These are phyloP conservation scores for Botryotinia calthae DNA, from an alignment of 2,329 filamentous ascomycete species.

Conservation along the genomic window DNA sequence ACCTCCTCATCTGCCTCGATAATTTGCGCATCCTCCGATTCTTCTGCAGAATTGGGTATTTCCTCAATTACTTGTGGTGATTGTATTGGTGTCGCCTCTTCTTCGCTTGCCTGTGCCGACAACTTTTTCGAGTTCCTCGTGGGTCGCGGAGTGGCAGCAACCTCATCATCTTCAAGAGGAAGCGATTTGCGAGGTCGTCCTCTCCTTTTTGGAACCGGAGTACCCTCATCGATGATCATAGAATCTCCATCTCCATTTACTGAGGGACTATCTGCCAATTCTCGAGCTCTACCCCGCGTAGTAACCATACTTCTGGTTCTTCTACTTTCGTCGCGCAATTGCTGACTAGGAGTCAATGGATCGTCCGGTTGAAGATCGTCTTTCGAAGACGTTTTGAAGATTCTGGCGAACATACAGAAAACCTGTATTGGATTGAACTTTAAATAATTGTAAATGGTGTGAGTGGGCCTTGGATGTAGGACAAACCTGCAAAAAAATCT, in stretches of 20 bases:
- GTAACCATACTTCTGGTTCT: constrained; percentile 29
- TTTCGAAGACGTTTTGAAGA: constrained; percentile 32
- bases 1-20: constrained; percentile 5
- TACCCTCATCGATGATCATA: constrained; percentile 19
- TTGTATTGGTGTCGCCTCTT: constrained; percentile 20
- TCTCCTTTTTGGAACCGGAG: constrained; percentile 22
- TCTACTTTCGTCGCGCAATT: constrained; percentile 17
- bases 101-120: constrained; percentile 29
- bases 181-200: constrained; percentile 19
- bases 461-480: not conserved
- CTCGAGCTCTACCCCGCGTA: constrained; percentile 25
- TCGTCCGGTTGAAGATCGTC: constrained; percentile 23
- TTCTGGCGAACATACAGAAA: constrained; percentile 33
- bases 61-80: constrained; percentile 29
- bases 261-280: constrained; percentile 9
- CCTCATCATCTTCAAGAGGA: constrained; percentile 16
- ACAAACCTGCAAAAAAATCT: constrained; percentile 12
- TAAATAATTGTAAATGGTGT: not conserved
- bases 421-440: not conserved
- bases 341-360: constrained; percentile 18
- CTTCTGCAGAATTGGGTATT: constrained; percentile 26
- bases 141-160: constrained; percentile 20
- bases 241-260: constrained; percentile 26
- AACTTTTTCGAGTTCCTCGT: constrained; percentile 33
- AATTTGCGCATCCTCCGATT: not conserved